Percentiles rank a stretch among this genome's conserved stretches.
phyloP scores from a whole-genome alignment of 495 filamentous ascomycete species.

The Aspergillus incahuasiensis region DNA sequence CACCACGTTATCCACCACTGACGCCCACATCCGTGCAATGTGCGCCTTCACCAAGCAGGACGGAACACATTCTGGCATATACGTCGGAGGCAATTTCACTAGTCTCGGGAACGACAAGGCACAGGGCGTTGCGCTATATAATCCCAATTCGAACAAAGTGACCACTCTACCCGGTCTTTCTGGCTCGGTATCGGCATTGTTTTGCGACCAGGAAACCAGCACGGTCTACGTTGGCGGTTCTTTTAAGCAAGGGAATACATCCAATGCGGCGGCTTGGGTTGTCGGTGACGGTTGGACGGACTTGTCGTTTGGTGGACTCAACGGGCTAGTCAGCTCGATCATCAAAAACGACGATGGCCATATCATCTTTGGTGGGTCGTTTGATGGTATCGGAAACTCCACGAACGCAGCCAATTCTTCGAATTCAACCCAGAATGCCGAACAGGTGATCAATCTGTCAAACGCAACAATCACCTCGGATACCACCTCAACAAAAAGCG shows the following conservation, averaged over 20 bases:
- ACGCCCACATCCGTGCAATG: slow-evolving; percentile 81
- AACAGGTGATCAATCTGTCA: slow-evolving; percentile 79
- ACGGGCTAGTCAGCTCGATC: slow-evolving; percentile 87
- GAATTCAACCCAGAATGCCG: slow-evolving; percentile 51
- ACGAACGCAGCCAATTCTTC: slow-evolving; percentile 38
- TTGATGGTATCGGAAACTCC: slow-evolving; percentile 83
- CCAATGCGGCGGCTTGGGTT: slow-evolving; percentile 85
- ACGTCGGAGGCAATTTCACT: slow-evolving; percentile 96
- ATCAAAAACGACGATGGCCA: slow-evolving; percentile 71
- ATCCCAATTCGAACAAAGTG: slow-evolving; percentile 61
- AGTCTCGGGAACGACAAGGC: slow-evolving; percentile 73
- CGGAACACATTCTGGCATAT: slow-evolving; percentile 65
- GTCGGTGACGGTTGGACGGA: slow-evolving; percentile 67
- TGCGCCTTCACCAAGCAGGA: slow-evolving; percentile 70
- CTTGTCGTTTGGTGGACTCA: slow-evolving; percentile 88
- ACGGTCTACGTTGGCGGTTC: slow-evolving; percentile 88
- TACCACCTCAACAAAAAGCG: slow-evolving; percentile 52
- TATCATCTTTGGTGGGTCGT: slow-evolving; percentile 89
- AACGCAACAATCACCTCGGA: slow-evolving; percentile 67
- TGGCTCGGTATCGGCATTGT: slow-evolving; percentile 72
- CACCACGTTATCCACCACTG: slow-evolving; percentile 63
- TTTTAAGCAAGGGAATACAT: slow-evolving; percentile 72
- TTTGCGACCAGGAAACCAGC: slow-evolving; percentile 78
- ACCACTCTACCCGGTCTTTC: slow-evolving; percentile 71
- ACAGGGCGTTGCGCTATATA: slow-evolving; percentile 73